Percentiles rank a stretch among this genome's conserved stretches.
These are phyloP conservation scores for Sorghum bicolor DNA, from an alignment of 176 grass and related monocot species.

Conservation along the genomic window DNA sequence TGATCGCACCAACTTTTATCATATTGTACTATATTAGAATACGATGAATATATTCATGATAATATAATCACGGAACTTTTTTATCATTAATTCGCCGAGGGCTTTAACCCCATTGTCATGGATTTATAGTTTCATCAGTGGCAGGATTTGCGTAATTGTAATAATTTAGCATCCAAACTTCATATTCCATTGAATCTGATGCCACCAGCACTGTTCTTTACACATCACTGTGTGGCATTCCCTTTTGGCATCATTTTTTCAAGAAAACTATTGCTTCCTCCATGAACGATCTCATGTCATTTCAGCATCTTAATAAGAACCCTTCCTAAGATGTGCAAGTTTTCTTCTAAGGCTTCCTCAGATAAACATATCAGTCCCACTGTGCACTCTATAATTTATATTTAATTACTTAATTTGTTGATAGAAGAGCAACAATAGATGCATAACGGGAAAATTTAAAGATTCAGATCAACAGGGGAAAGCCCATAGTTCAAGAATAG, in stretches of 20 bases:
- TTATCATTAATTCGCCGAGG: not conserved
- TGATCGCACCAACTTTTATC: not conserved
- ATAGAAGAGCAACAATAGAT: not conserved
- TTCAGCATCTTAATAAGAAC: not conserved
- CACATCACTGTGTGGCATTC: not conserved
- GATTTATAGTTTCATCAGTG: not conserved
- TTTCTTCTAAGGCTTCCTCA: not conserved
- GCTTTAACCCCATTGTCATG: not conserved
- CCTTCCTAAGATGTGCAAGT: not conserved
- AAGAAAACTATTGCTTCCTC: constrained; percentile 1
- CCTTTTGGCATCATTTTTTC: constrained; percentile 18
- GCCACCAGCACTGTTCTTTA: not conserved
- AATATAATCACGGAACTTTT: not conserved
- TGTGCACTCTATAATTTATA: not conserved
- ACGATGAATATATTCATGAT: not conserved
- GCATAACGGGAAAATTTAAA: not conserved
- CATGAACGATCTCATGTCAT: not conserved
- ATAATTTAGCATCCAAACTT: not conserved
- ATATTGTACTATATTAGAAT: not conserved
- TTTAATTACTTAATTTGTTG: not conserved
- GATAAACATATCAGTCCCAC: not conserved
- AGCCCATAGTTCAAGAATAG: constrained; percentile 10
- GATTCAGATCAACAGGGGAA: not conserved
- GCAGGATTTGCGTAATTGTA: not conserved
- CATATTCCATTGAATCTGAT: not conserved